A percentile compares a stretch with the other conserved stretches of the same genome.
Conservation (phyloP, 371 early-diverging fungal genomes). For the Actinomucor elegans region DNA sequence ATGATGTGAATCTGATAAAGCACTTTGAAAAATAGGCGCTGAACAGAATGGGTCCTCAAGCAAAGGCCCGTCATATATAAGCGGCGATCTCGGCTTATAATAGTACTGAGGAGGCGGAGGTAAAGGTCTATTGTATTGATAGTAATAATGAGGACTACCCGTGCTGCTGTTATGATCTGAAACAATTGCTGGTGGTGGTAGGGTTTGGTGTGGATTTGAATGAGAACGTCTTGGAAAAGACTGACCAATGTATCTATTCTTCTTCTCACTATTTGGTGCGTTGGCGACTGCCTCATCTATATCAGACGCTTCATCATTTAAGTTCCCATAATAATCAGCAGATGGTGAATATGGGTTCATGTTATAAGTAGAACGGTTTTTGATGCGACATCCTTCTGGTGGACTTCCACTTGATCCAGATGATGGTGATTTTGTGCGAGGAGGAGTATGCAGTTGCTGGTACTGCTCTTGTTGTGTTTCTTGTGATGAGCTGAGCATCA, state of each 20-base stretch:
- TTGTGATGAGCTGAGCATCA: constrained; percentile 1
- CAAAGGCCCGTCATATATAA: neutral
- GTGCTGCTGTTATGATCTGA: neutral
- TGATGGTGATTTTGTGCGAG: neutral
- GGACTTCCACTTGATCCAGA: neutral
- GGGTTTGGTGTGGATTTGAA: neutral
- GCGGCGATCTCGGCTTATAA: neutral
- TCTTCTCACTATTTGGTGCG: neutral
- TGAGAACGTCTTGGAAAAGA: neutral
- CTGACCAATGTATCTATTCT: neutral
- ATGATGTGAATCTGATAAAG: neutral
- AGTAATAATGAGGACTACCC: neutral
- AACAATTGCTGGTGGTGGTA: neutral
- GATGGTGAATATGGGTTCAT: neutral
- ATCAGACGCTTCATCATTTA: neutral
- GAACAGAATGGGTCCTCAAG: constrained; percentile 5
- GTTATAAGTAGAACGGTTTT: no score
- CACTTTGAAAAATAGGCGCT: neutral
- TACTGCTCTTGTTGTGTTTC: neutral
- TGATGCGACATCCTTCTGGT: neutral
- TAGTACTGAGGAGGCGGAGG: neutral
- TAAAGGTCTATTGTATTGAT: constrained; percentile 1
- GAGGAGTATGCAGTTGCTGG: neutral
- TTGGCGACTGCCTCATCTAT: neutral
- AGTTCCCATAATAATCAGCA: neutral